phyloP scores from a whole-genome alignment of 257 asterid genomes.

The Salvia miltiorrhiza region DNA sequence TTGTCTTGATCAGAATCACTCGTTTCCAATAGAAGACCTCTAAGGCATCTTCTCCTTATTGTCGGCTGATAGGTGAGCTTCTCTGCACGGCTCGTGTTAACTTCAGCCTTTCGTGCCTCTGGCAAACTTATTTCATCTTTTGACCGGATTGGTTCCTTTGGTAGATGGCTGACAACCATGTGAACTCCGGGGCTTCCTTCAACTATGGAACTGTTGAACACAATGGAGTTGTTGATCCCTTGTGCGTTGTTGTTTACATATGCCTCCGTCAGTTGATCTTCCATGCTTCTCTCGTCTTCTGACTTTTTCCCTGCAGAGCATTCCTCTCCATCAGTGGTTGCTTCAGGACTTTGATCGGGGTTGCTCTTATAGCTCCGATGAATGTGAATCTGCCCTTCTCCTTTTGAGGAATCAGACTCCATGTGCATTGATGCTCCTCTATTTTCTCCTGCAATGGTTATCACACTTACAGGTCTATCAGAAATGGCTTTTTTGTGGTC shows the following conservation, averaged over 20 bases:
- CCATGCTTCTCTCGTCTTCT: constrained; percentile 21
- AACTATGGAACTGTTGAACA: constrained; percentile 51
- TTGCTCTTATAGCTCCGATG: constrained; percentile 69
- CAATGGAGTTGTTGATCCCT: constrained; percentile 73
- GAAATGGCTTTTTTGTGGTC: constrained; percentile 27
- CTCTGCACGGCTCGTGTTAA: constrained; percentile 34
- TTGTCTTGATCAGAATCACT: constrained; percentile 67
- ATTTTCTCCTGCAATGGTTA: constrained; percentile 91
- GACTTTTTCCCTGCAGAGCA: constrained; percentile 21
- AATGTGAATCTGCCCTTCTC: constrained; percentile 50
- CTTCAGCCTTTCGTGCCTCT: constrained; percentile 46
- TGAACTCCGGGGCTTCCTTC: constrained; percentile 76
- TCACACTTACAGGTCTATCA: constrained; percentile 48
- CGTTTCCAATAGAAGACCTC: constrained; percentile 65
- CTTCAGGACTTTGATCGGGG: constrained; percentile 39
- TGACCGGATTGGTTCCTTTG: constrained; percentile 32
- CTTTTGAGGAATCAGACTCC: constrained; percentile 45
- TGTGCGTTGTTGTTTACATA: constrained; percentile 76
- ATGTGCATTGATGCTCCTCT: constrained; percentile 85
- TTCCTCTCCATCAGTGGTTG: constrained; percentile 50
- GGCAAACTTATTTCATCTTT: background rate
- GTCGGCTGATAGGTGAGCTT: constrained; percentile 54
- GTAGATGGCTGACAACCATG: constrained; percentile 29
- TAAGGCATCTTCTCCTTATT: constrained; percentile 74
- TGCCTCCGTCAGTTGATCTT: constrained; percentile 47